Evolutionary conservation across 106 monocot species (phyloP).

Genomic region (Dioscorea zingiberensis): DNA sequence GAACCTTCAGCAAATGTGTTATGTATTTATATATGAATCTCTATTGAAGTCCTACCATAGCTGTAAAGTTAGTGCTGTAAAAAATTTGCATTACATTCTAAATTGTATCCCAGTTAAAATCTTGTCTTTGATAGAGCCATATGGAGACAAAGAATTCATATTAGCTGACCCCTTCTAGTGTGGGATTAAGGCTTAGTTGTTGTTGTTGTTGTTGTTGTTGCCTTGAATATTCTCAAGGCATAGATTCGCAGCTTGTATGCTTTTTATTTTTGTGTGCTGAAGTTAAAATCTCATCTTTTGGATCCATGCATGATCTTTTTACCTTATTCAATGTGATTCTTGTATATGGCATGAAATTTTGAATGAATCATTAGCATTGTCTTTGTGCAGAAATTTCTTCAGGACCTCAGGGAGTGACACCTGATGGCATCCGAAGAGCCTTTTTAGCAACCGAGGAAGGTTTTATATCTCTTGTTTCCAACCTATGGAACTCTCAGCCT

Average conservation of each 20-base stretch:
- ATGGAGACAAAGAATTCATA: no score
- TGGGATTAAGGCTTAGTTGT: no score
- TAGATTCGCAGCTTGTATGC: no score
- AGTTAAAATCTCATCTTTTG: no score
- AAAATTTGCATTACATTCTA: background rate
- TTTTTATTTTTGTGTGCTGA: no score
- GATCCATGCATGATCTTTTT: no score
- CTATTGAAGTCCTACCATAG: background rate
- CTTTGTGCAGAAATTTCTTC: constrained; percentile 21
- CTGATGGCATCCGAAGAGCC: constrained; percentile 37
- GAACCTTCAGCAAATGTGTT: no score
- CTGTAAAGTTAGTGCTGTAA: background rate
- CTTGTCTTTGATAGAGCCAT: background rate
- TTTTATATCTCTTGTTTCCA: constrained; percentile 30
- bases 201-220: no score
- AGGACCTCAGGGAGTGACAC: constrained; percentile 41
- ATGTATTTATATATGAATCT: background rate
- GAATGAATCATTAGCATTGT: background rate
- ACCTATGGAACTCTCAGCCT: constrained; percentile 28
- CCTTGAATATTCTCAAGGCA: no score
- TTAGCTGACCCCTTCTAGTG: no score
- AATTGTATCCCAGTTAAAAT: background rate
- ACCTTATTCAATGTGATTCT: background rate
- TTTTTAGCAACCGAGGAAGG: constrained; percentile 49
- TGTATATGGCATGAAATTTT: background rate